Conservation (phyloP, 805 yeast genomes). For the Wickerhamomyces chambardii region DNA sequence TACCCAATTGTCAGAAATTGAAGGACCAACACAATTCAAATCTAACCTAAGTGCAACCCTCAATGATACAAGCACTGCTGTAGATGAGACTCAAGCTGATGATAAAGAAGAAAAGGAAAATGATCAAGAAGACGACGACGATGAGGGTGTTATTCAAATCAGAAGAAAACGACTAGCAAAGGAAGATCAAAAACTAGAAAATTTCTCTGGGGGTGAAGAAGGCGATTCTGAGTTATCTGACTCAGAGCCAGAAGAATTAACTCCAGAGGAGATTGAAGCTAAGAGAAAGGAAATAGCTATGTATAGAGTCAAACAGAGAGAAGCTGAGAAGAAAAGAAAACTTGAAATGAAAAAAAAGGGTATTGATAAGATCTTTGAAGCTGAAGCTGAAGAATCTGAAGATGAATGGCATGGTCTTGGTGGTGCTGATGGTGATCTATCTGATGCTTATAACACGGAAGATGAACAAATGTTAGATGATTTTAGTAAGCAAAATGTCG, state of each 20-base stretch:
- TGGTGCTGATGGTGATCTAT: slow-evolving; percentile 52
- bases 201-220: slow-evolving; percentile 1
- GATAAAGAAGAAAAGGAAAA: slow-evolving; percentile 15
- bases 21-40: slow-evolving; percentile 1
- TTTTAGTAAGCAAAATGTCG: slow-evolving; percentile 43
- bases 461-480: slow-evolving; percentile 77
- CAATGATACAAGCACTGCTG: neutral
- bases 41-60: no score
- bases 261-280: slow-evolving; percentile 8
- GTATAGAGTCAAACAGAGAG: slow-evolving; percentile 10
- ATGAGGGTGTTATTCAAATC: no score
- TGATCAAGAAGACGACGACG: no score
- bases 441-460: slow-evolving; percentile 55
- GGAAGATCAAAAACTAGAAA: no score
- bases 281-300: slow-evolving; percentile 12
- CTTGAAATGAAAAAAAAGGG: slow-evolving; percentile 52
- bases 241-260: no score
- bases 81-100: slow-evolving; percentile 6
- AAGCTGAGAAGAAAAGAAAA: slow-evolving; percentile 23
- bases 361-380: slow-evolving; percentile 52
- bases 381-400: slow-evolving; percentile 84
- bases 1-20: neutral
- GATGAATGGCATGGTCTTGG: slow-evolving; percentile 85
- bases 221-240: slow-evolving; percentile 7
- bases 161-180: no score